Base-by-base conservation (phyloP, 2,329 filamentous ascomycete genomes). In the Ambrosiella beaveri region DNA sequence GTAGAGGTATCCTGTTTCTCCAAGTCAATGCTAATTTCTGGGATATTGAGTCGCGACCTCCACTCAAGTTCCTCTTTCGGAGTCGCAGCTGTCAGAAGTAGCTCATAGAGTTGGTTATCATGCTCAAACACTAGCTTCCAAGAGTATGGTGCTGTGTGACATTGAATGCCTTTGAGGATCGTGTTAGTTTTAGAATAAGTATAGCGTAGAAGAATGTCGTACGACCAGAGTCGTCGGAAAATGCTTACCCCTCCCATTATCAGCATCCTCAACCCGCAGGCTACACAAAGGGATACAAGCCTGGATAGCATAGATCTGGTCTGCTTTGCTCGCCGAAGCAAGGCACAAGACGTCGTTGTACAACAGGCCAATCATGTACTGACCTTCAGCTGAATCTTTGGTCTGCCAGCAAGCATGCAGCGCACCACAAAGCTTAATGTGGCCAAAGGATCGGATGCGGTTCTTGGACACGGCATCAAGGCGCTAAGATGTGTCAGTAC, bases 101-200 rank as follows among this genome's bases (percentile, higher is more conserved):
- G 71, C 69, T 97, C 91, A 66, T 87, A 91, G 57, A 91, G 74
- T 61, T 86, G 81, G 63, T 85, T 79, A 59, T 85, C 77, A 63
- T 80, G 80, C 66, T 93, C 84, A 65, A 97, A 96, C 2, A 88
- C 76, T 9, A 96, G 65, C 67, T 97, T 98, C 91, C 90, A 97
- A 1, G 89, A 93, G 68, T 87, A 87, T 0, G 86, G 82, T 0
- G 87, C 86, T 2, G 86, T 87, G 62, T 93, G 84, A 65, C 89
- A 96, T 73, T 91, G 88, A 7, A 97, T 68, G 0, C 88, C 89
- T 95, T 51, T 8, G 52, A 19, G 9, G 17, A n/a, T 58, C 7
- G 56, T 11, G 53, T 67, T 45, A 67, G 64, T 54, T 37, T 60
- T 19, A 17, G 2, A 36, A 51, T 51, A 11, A 13, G 17, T 11